phyloP scores from a whole-genome alignment of 2,329 filamentous ascomycete species.

The Pezicula neosporulosa region DNA sequence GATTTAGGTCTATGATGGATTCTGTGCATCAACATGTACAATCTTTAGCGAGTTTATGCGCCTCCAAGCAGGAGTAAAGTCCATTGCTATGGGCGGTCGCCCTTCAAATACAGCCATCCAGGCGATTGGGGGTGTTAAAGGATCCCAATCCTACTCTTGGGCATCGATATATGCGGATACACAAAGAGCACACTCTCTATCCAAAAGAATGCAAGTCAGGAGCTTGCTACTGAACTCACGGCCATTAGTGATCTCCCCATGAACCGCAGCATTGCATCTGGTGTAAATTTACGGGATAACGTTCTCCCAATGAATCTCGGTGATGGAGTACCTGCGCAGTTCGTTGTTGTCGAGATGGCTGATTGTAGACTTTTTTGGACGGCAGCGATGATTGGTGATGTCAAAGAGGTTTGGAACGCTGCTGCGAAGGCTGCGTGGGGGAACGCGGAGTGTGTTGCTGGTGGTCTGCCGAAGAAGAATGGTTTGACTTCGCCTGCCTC shows the following conservation, averaged over 20 bases:
- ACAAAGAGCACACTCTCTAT: not conserved
- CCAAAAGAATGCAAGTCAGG: not conserved
- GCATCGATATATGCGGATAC: not conserved
- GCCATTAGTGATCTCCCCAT: constrained; percentile 2
- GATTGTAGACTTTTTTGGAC: constrained; percentile 58
- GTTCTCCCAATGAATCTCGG: constrained; percentile 20
- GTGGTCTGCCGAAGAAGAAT: not conserved
- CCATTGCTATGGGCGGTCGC: constrained; percentile 54
- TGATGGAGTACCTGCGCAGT: constrained; percentile 46
- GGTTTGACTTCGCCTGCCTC: too few relatives aligned
- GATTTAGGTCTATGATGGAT: constrained; percentile 43
- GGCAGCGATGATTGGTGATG: constrained; percentile 42
- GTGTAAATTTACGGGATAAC: constrained; percentile 37
- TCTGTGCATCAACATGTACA: constrained; percentile 55
- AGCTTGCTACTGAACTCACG: not conserved
- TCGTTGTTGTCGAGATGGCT: constrained; percentile 55
- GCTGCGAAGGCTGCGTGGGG: constrained; percentile 35
- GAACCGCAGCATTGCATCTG: constrained; percentile 21
- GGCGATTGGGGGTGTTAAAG: constrained; percentile 57
- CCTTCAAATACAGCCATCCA: constrained; percentile 51
- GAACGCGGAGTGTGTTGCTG: constrained; percentile 26
- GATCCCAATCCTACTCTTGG: constrained; percentile 31
- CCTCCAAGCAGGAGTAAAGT: constrained; percentile 45
- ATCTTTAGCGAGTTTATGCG: constrained; percentile 53
- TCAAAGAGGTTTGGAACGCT: constrained; percentile 44